A percentile compares a stretch with the other conserved stretches of the same genome.
These are phyloP conservation scores for Canna indica DNA, from an alignment of 176 grass and related monocot species.

Conservation along the genomic window DNA sequence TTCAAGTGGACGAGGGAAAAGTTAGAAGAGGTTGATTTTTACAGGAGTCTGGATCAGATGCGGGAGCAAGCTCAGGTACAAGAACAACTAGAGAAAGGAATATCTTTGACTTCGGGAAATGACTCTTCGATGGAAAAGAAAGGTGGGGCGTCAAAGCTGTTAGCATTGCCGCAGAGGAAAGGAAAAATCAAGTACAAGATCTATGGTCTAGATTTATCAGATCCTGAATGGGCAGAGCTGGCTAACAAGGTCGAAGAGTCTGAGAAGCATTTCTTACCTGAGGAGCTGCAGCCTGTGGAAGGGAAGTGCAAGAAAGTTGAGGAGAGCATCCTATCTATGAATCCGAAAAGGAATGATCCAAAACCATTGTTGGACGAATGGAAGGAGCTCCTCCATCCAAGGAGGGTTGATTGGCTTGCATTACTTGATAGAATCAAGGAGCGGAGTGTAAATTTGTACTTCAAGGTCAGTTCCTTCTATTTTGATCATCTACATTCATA, in stretches of 20 bases:
- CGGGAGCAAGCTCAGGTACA: constrained; percentile 28
- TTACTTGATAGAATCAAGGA: constrained; percentile 63
- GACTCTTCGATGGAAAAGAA: constrained; percentile 1
- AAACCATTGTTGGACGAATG: constrained; percentile 53
- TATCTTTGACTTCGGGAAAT: neutral
- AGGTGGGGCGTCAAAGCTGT: constrained; percentile 21
- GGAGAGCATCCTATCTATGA: constrained; percentile 39
- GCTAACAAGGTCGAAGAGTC: constrained; percentile 46
- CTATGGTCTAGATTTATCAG: constrained; percentile 71
- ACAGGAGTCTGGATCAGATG: constrained; percentile 49
- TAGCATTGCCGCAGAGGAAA: constrained; percentile 68
- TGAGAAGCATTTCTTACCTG: constrained; percentile 47
- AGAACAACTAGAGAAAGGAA: constrained; percentile 18
- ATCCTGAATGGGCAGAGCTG: constrained; percentile 68
- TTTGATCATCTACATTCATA: constrained; percentile 14
- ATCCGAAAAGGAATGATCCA: constrained; percentile 39
- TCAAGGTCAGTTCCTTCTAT: constrained; percentile 48
- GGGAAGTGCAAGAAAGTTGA: constrained; percentile 61
- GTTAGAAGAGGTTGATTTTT: constrained; percentile 80
- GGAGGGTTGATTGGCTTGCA: constrained; percentile 59
- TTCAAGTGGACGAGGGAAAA: constrained; percentile 97
- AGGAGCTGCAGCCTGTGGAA: constrained; percentile 53
- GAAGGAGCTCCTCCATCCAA: constrained; percentile 57
- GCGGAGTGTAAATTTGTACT: constrained; percentile 50
- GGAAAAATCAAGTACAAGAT: constrained; percentile 75